Evolutionary conservation across 305 asterid species (phyloP).

Genomic region (Fraxinus greggii): DNA sequence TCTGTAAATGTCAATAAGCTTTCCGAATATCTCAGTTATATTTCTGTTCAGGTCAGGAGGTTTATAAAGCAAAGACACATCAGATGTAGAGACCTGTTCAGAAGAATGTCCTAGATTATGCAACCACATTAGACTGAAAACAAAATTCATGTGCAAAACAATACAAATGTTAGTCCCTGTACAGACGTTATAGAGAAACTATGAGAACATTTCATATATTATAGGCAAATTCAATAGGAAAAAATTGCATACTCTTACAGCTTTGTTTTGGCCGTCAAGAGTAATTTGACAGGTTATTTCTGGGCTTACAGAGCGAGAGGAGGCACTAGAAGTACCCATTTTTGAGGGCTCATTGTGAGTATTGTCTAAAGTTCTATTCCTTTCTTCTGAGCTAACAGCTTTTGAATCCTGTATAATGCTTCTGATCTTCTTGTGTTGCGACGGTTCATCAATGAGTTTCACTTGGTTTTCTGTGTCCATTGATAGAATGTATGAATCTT

Average conservation of each 20-base stretch:
- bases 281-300: constrained; percentile 40
- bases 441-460: constrained; percentile 28
- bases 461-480: constrained; percentile 25
- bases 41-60: constrained; percentile 86
- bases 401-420: constrained; percentile 37
- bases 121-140: constrained; percentile 4
- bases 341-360: constrained; percentile 29
- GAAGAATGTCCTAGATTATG: constrained; percentile 11
- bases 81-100: constrained; percentile 55
- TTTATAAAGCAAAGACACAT: constrained; percentile 56
- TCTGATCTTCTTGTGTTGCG: constrained; percentile 48
- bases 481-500: constrained; percentile 54
- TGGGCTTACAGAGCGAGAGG: constrained; percentile 45
- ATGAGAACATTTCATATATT: constrained; percentile 7
- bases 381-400: constrained; percentile 30
- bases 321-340: constrained; percentile 39
- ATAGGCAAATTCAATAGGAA: neutral
- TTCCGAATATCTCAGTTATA: constrained; percentile 70
- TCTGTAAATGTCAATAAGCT: constrained; percentile 86
- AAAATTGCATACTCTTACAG: constrained; percentile 38
- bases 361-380: constrained; percentile 21
- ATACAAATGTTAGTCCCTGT: neutral
- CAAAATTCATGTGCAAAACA: neutral
- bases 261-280: constrained; percentile 34
- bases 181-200: constrained; percentile 10